Conservation (phyloP, 805 yeast species). For the Saccharomycopsis fermentans region DNA sequence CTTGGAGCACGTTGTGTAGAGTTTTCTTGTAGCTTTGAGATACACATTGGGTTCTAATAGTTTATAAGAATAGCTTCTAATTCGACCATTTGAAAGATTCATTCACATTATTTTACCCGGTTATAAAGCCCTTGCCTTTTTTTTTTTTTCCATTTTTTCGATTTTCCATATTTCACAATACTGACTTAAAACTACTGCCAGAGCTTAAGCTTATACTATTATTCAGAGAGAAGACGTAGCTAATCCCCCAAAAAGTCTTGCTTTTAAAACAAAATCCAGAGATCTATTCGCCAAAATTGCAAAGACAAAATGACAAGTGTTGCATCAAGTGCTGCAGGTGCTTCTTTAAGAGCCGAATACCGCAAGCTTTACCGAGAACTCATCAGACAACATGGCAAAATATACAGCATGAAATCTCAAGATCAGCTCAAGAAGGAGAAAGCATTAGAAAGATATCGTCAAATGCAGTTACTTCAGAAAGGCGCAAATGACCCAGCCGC, state of each 20-base stretch:
- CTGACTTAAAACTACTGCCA: too few relatives aligned
- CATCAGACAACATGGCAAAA: constrained; percentile 7
- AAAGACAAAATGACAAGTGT: neutral
- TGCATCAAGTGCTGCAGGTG: neutral
- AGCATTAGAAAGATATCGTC: constrained; percentile 39
- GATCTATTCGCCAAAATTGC: too few relatives aligned
- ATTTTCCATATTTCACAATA: too few relatives aligned
- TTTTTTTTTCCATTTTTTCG: neutral
- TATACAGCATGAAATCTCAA: constrained; percentile 27
- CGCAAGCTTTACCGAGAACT: constrained; percentile 14
- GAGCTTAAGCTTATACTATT: too few relatives aligned
- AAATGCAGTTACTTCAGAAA: constrained; percentile 33
- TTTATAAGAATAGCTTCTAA: too few relatives aligned
- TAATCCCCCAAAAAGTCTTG: too few relatives aligned
- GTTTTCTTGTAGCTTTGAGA: too few relatives aligned
- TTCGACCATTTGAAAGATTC: neutral
- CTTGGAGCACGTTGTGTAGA: too few relatives aligned
- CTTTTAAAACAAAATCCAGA: too few relatives aligned
- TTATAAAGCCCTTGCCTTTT: neutral
- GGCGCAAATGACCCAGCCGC: constrained; percentile 23
- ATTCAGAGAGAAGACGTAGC: too few relatives aligned
- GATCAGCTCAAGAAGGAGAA: constrained; percentile 35
- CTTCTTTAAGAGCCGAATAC: constrained; percentile 5
- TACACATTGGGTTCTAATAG: too few relatives aligned
- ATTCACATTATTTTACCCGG: neutral